Evolutionary conservation across 495 filamentous ascomycete genomes (phyloP), one percentile per base, ranked within the genome.

Genomic region (Lasiosphaeria miniovina): DNA sequence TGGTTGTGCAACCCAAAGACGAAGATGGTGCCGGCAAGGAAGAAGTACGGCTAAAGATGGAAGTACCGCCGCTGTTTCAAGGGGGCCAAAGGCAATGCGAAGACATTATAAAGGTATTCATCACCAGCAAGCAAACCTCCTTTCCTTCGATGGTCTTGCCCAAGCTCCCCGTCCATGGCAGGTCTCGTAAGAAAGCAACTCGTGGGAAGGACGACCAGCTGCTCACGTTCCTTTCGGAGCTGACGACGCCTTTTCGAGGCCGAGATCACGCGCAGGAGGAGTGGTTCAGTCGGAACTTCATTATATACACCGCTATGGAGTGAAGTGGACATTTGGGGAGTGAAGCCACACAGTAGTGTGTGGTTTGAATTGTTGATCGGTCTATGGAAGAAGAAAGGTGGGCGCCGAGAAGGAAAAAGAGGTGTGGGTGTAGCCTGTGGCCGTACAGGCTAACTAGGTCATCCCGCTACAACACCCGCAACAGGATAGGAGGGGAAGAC

Each of bases 1-100:
- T 55, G 35, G 38, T 55, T 45, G 53, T 55, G 53, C 35, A 45
- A 36, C 36, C 53, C 12, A 45, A 55, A 55, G 53, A n/a, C 53
- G 35, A 55, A 55, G 36, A 45, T 8, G 53, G 53, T 45, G 3
- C 53, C 32, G 53, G 38, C 38, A 12, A 55, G 53, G 14, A 50
- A 17, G 48, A 50, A 24, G 31, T 50, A 50, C 48, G 48, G 48
- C 17, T 50, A 24, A 50, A 3, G 14, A 50, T 50, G 48, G 4
- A 50, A 4, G 48, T 50, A 8, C 48, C 48, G 48, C 12, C n/a
- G 14, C 48, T 17, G 48, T 8, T 50, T 50, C 48, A 8, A 24
- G 12, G 38, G 12, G 38, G 38, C 38, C 12, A 6, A 41, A 50
- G 14, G 48, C 48, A 17, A 50, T 50, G 48, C 48, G 17, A n/a